Evolutionary conservation across 2,329 filamentous ascomycete species (phyloP).

Genomic region (Thelonectria discophora): DNA sequence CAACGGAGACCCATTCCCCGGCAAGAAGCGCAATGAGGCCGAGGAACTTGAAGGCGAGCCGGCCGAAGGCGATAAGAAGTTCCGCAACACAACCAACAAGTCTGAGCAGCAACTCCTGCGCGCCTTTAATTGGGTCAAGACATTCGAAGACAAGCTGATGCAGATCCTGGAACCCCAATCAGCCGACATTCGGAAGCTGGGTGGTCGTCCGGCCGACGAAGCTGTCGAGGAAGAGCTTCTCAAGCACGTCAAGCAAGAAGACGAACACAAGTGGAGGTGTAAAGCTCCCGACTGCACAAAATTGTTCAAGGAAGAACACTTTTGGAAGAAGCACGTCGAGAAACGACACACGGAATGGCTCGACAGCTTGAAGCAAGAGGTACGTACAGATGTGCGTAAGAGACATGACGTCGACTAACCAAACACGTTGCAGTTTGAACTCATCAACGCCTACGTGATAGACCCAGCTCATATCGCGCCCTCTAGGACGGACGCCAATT

Average conservation of each 20-base stretch:
- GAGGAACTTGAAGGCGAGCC: conserved; percentile 67
- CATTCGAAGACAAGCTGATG: conserved; percentile 95
- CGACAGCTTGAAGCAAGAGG: conserved; percentile 81
- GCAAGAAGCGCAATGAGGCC: conserved; percentile 76
- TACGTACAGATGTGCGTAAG: conserved; percentile 56
- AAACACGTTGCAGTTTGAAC: conserved; percentile 69
- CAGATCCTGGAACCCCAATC: conserved; percentile 92
- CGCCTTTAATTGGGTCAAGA: conserved; percentile 98
- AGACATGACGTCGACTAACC: not conserved
- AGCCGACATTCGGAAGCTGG: conserved; percentile 88
- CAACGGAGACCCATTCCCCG: conserved; percentile 81
- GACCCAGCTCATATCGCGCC: conserved; percentile 95
- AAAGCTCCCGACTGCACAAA: conserved; percentile 96
- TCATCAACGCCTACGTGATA: conserved; percentile 93
- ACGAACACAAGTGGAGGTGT: conserved; percentile 96
- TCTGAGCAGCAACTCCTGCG: conserved; percentile 91
- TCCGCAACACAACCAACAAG: conserved; percentile 74
- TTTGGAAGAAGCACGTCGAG: conserved; percentile 98
- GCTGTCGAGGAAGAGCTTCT: conserved; percentile 84
- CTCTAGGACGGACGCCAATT: conserved; percentile 91
- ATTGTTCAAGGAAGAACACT: conserved; percentile 95
- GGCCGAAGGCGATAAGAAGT: conserved; percentile 72
- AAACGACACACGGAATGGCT: conserved; percentile 94
- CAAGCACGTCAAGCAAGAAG: conserved; percentile 95
- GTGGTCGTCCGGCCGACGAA: conserved; percentile 86